These are phyloP conservation scores for Amoebophrya sp. DNA, from an alignment of 169 alveolate species.

Conservation along the genomic window DNA sequence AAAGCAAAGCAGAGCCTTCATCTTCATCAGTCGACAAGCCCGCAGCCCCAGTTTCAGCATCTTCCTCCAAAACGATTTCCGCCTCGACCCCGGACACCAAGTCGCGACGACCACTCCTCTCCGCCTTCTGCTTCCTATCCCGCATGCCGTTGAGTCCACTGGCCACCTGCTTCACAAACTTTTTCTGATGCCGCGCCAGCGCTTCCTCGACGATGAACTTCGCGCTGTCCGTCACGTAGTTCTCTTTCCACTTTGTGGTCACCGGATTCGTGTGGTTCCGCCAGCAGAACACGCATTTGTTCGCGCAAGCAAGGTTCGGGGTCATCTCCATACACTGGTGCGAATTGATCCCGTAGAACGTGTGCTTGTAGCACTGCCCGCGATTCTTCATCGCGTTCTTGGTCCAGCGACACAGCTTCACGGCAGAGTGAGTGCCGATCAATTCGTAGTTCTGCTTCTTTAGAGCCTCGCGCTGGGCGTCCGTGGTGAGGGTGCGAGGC, in stretches of 20 bases:
- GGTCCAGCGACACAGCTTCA: slow-evolving; percentile 62
- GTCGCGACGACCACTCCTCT: no score
- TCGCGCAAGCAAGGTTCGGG: slow-evolving; percentile 53
- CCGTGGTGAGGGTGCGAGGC: neutral
- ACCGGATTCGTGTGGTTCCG: slow-evolving; percentile 3
- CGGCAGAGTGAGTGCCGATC: slow-evolving; percentile 60
- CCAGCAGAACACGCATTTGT: slow-evolving; percentile 65
- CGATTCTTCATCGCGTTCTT: slow-evolving; percentile 37
- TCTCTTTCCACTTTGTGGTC: neutral
- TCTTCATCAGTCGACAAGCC: no score
- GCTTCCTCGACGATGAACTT: neutral
- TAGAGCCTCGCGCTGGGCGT: neutral
- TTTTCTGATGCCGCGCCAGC: neutral
- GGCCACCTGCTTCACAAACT: neutral
- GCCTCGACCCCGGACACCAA: no score
- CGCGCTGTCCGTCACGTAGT: neutral
- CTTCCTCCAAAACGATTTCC: no score
- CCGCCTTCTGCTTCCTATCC: no score
- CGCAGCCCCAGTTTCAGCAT: no score
- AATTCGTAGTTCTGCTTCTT: slow-evolving; percentile 44
- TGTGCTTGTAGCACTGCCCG: slow-evolving; percentile 65
- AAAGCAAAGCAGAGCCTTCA: no score
- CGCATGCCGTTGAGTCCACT: no score
- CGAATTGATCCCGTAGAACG: slow-evolving; percentile 58
- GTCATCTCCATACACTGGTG: slow-evolving; percentile 56